These are phyloP conservation scores for Pulveroboletus ravenelii DNA, from an alignment of 768 basidiomycete genomes.

Conservation along the genomic window DNA sequence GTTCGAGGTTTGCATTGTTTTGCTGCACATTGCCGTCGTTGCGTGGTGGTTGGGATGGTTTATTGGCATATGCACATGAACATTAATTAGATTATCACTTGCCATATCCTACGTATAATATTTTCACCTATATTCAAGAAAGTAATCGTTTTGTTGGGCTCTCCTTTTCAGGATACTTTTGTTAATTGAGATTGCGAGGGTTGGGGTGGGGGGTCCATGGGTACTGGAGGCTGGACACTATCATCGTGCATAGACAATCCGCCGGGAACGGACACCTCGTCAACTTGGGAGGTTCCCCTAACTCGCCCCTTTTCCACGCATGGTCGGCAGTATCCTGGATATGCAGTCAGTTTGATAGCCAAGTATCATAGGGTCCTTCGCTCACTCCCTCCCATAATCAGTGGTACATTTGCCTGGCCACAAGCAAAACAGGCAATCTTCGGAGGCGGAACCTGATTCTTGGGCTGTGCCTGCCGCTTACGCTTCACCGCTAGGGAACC, in stretches of 20 bases:
- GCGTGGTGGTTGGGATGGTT: slow-evolving; percentile 78
- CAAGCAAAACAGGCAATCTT: slow-evolving; percentile 57
- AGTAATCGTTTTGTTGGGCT: neutral
- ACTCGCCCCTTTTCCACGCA: slow-evolving; percentile 56
- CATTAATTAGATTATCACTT: neutral
- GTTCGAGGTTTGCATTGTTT: slow-evolving; percentile 53
- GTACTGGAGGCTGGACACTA: slow-evolving; percentile 3
- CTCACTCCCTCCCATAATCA: slow-evolving; percentile 75
- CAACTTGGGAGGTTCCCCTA: slow-evolving; percentile 26
- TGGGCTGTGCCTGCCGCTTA: slow-evolving; percentile 35
- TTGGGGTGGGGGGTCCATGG: neutral
- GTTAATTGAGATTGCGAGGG: neutral
- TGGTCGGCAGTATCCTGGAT: slow-evolving; percentile 60
- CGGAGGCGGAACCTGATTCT: slow-evolving; percentile 33
- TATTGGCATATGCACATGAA: slow-evolving; percentile 44
- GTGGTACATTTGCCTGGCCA: slow-evolving; percentile 63
- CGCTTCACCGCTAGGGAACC: slow-evolving; percentile 35
- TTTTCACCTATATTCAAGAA: slow-evolving; percentile 10
- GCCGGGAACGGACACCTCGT: slow-evolving; percentile 1
- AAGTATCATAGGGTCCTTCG: slow-evolving; percentile 6
- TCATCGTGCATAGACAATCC: slow-evolving; percentile 1
- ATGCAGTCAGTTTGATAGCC: neutral
- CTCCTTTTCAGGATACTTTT: neutral
- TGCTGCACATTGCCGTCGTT: slow-evolving; percentile 54
- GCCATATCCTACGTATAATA: slow-evolving; percentile 9